Base-by-base conservation (phyloP, 2,329 filamentous ascomycete genomes). In the Fusarium nematophilum region DNA sequence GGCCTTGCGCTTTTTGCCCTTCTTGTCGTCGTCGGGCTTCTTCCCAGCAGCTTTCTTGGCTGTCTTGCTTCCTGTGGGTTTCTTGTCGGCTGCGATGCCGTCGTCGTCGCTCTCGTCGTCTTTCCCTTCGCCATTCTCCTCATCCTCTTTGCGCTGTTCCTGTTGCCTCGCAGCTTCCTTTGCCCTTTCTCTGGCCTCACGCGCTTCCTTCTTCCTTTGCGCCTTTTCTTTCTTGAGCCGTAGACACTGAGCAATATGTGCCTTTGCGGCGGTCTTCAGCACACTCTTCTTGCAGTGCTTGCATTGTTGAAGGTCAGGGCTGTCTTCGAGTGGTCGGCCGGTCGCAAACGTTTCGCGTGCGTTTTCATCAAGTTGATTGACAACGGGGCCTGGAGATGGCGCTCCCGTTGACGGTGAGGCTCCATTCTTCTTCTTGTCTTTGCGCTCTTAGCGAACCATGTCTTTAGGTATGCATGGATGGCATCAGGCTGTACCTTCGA, bases 271-370 rank as follows among this genome's bases (percentile, higher is more conserved):
- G 26, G 86, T 86, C 68, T 89, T 90, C 11, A 95, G 81, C 10
- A 97, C 86, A 45, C 90, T 90, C 69, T 96, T 93, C 77, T 95
- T 97, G 79, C 94, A 99, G 73, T 96, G 92, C 73, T 95, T 97
- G 83, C 94, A 99, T 65, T 90, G 84, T 44, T 95, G 88, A 9
- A 92, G 84, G 61, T 96, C 92, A 9, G 90, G 85, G 52, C 82
- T 83, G 70, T 97, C 93, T 67, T 93, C 89, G 65, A 96, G 83
- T 0, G 93, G 92, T 53, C 90, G 87, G 59, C 92, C 92, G 39
- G 89, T 93, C 4, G 87, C 83, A 74, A 97, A 97, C 5, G 90
- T 90, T 57, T 92, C 87, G 66, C 90, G 86, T 11, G 91, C 87
- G 58, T 82, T 86, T 57, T 93, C 88, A 68, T 96, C 91, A 45